Evolutionary conservation across 176 grass and related monocot species (phyloP), one percentile per base, ranked within the genome.

Genomic region (Rhynchospora breviuscula): DNA sequence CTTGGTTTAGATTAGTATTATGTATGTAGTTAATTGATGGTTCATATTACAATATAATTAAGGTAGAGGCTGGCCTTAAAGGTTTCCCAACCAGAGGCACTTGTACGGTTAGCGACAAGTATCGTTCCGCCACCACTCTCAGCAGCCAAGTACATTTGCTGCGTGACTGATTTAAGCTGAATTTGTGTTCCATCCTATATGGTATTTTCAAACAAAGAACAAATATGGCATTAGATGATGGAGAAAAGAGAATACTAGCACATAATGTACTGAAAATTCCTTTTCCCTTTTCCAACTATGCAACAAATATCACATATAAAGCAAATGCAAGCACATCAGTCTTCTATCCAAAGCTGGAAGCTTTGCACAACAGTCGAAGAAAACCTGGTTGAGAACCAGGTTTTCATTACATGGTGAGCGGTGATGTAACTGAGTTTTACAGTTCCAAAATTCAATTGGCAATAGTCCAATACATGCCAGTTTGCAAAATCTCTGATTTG

Each of bases 131-230:
- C 90, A 18, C 90, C 84, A 12, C 3, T 63, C n/a, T 81, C 81
- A 1, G 90, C 87, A 52, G 49, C 60, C 65, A 91, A 69, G 52
- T 86, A 91, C 90, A 84, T 91, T 63, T 91, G 13, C 58, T 87
- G 84, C 0, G 87, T 82, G 17, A 87, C 81, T 6, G 90, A 91
- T 60, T 84, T 75, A 26, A 89, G 79, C 19, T 86, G 87, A 77
- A 91, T 40, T 8, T 87, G 79, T 6, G 90, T 91, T 18, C 90
- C 90, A 85, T 91, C 87, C 87, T 88, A 59, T 49, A 46, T 40
- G 25, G 6, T 40, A 43, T 59, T 80, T 80, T 71, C 23, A 53
- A 52, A 72, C 25, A 18, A 12, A 74, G 62, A 2, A 29, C 8
- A 63, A 10, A 10, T 10, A 46, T 45, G 26, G n/a, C 23, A 77